Conservation (phyloP, 2,329 filamentous ascomycete species). For the Colletotrichum magnum region DNA sequence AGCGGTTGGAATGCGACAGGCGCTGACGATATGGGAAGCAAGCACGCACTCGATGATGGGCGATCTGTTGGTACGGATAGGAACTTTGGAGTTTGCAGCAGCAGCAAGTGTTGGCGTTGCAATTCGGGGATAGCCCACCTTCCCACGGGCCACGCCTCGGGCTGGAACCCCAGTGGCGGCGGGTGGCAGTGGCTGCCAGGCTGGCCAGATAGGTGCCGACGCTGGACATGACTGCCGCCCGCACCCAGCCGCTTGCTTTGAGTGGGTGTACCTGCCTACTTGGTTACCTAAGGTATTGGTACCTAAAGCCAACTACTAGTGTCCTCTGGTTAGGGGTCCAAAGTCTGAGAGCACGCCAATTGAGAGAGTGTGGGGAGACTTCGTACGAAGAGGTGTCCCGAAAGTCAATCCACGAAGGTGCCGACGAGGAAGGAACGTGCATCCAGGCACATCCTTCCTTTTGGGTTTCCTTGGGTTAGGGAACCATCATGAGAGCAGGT, state of each 20-base stretch:
- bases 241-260: neutral
- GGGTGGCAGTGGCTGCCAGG: too few relatives aligned
- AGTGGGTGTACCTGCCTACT: neutral
- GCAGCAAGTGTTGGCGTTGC: neutral
- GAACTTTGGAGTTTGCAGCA: slow-evolving; percentile 7
- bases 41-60: neutral
- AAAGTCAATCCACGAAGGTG: slow-evolving; percentile 26
- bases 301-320: neutral
- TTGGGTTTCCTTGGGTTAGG: slow-evolving; percentile 12
- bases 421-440: slow-evolving; percentile 20
- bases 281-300: neutral
- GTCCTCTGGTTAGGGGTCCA: slow-evolving; percentile 22
- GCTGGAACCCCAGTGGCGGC: neutral
- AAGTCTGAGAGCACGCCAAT: slow-evolving; percentile 22
- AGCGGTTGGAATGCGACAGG: neutral
- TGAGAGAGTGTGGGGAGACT: slow-evolving; percentile 27
- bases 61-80: too few relatives aligned
- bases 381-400: slow-evolving; percentile 9
- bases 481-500: neutral
- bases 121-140: neutral
- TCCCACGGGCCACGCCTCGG: slow-evolving; percentile 2
- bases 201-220: too few relatives aligned
- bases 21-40: neutral
- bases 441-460: slow-evolving; percentile 12
- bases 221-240: slow-evolving; percentile 11